phyloP scores from a whole-genome alignment of 2,329 filamentous ascomycete genomes.

The Blastomyces parvus region DNA sequence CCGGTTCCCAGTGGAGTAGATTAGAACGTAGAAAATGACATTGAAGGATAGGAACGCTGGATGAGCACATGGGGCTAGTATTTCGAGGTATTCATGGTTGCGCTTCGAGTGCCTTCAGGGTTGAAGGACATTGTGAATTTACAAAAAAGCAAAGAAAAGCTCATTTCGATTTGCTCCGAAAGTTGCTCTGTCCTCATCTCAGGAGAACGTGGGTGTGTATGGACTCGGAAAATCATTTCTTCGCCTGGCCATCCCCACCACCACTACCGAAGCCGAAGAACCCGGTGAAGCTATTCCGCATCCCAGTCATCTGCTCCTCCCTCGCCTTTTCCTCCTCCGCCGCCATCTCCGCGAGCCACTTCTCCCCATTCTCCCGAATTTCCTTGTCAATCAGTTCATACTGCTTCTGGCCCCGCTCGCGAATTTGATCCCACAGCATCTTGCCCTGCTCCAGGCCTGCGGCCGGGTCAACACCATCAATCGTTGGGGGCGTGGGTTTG shows the following conservation, averaged over 20 bases:
- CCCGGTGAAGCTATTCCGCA: constrained; percentile 68
- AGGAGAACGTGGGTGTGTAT: background rate
- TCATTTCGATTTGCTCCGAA: background rate
- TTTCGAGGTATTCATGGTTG: background rate
- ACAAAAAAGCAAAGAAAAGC: background rate
- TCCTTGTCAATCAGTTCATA: constrained; percentile 85
- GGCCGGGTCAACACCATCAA: constrained; percentile 57
- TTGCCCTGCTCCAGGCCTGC: constrained; percentile 85
- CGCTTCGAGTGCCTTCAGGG: background rate
- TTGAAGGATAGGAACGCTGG: background rate
- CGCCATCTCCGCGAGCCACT: constrained; percentile 92
- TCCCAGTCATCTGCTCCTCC: constrained; percentile 83
- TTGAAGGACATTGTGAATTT: background rate
- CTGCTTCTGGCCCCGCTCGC: constrained; percentile 81
- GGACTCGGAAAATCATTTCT: background rate
- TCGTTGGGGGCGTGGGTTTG: constrained; percentile 51
- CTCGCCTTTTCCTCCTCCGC: constrained; percentile 78
- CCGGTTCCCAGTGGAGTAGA: background rate
- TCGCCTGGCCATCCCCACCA: constrained; percentile 11
- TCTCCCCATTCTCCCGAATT: constrained; percentile 85
- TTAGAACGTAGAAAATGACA: background rate
- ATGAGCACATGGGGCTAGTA: background rate
- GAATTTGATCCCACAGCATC: constrained; percentile 91
- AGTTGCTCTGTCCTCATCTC: background rate
- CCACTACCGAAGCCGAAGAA: constrained; percentile 37